These are phyloP conservation scores for Pleurozium schreberi DNA, from an alignment of 225 moss, liverwort and hornwort genomes.

Conservation along the genomic window DNA sequence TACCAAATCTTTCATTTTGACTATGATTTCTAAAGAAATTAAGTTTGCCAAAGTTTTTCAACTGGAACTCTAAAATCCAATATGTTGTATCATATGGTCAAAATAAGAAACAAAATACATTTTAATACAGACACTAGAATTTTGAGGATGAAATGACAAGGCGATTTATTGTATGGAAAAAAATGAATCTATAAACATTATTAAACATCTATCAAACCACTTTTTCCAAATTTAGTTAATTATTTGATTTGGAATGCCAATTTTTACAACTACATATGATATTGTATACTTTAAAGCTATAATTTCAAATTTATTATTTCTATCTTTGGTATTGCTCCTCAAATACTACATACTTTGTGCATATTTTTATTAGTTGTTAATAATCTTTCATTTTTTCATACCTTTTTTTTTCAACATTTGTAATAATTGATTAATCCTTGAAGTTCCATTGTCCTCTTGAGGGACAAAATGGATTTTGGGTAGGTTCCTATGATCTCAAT, in stretches of 20 bases:
- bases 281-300: neutral
- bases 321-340: neutral
- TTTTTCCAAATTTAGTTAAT: neutral
- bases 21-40: neutral
- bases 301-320: neutral
- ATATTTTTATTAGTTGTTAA: too few species aligned
- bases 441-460: too few species aligned
- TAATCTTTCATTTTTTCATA: neutral
- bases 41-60: neutral
- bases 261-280: neutral
- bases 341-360: neutral
- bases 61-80: neutral
- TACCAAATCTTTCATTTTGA: neutral
- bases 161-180: neutral
- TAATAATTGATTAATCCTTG: neutral
- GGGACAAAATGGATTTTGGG: too few species aligned
- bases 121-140: neutral
- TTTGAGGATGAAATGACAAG: neutral
- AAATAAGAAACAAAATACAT: neutral
- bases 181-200: neutral
- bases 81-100: rapidly evolving
- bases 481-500: too few species aligned
- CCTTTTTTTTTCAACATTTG: neutral
- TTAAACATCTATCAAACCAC: neutral
- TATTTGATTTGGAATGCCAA: neutral